Conservation (phyloP, 1,284 basidiomycete species). For the Exobasidium rhododendri region DNA sequence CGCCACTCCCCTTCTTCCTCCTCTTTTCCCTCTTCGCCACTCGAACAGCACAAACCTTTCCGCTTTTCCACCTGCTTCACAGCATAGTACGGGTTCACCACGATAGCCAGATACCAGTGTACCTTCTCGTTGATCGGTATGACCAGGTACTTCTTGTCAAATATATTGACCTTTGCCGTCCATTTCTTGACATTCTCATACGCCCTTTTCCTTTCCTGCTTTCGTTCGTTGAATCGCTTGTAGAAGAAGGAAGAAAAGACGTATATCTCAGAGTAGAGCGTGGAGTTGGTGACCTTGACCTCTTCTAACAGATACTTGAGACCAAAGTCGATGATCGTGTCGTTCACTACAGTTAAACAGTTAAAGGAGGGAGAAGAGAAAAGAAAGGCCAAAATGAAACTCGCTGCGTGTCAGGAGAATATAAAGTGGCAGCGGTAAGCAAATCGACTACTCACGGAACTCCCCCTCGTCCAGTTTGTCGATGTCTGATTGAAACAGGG, state of each 20-base stretch:
- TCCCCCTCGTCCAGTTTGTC: conserved; percentile 38
- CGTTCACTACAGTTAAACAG: too few species aligned
- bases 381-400: neutral
- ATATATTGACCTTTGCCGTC: conserved; percentile 83
- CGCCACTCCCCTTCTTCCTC: neutral
- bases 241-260: conserved; percentile 98
- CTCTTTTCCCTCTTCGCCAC: conserved; percentile 4
- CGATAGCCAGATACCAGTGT: conserved; percentile 96
- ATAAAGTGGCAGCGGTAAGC: neutral
- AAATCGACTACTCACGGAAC: conserved; percentile 22
- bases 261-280: conserved; percentile 71
- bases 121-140: conserved; percentile 94
- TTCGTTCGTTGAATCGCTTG: conserved; percentile 74
- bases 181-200: conserved; percentile 87
- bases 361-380: too few species aligned
- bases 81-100: conserved; percentile 70
- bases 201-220: conserved; percentile 57
- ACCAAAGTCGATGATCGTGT: conserved; percentile 92
- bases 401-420: neutral
- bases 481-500: conserved; percentile 31
- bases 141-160: conserved; percentile 85
- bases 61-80: neutral
- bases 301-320: conserved; percentile 66
- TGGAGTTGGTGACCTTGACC: conserved; percentile 58
- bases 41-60: too few species aligned